These are phyloP conservation scores for Gamsiella multidivaricata DNA, from an alignment of 192 early-diverging fungal genomes.

Conservation along the genomic window DNA sequence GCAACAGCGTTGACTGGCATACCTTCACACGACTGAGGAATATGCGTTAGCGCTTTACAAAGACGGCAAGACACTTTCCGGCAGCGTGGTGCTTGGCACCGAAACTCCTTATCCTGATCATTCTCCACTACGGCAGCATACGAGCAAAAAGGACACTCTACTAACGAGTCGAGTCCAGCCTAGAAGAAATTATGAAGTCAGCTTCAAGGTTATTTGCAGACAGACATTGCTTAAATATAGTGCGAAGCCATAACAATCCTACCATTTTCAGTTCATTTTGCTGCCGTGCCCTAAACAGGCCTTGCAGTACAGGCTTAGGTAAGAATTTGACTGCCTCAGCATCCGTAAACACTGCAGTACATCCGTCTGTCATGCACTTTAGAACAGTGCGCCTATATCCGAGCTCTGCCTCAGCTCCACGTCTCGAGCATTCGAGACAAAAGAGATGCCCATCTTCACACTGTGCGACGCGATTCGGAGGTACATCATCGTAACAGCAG, in stretches of 20 bases:
- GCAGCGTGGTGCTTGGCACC: conserved; percentile 59
- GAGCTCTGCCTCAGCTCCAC: conserved; percentile 62
- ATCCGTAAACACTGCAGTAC: conserved; percentile 53
- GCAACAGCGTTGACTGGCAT: neutral
- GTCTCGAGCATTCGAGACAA: conserved; percentile 60
- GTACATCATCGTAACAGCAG: conserved; percentile 60
- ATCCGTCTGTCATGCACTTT: conserved; percentile 62
- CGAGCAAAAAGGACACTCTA: conserved; percentile 59
- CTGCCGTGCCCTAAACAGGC: conserved; percentile 55
- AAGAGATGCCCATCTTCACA: conserved; percentile 71
- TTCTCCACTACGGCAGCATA: conserved; percentile 56
- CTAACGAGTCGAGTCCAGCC: conserved; percentile 56
- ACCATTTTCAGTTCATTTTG: conserved; percentile 59
- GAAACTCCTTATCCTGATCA: conserved; percentile 62
- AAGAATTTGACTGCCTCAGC: conserved; percentile 58
- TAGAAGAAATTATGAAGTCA: neutral
- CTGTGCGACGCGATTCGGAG: conserved; percentile 53
- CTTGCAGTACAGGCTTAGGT: conserved; percentile 43
- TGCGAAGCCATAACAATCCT: neutral
- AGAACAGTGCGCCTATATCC: conserved; percentile 58
- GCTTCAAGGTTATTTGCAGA: neutral
- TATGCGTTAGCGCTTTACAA: conserved; percentile 61
- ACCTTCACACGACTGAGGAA: conserved; percentile 66
- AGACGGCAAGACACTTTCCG: conserved; percentile 59
- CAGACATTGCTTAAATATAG: neutral